phyloP scores from a whole-genome alignment of 306 rosid species.

The Luffa acutangula region DNA sequence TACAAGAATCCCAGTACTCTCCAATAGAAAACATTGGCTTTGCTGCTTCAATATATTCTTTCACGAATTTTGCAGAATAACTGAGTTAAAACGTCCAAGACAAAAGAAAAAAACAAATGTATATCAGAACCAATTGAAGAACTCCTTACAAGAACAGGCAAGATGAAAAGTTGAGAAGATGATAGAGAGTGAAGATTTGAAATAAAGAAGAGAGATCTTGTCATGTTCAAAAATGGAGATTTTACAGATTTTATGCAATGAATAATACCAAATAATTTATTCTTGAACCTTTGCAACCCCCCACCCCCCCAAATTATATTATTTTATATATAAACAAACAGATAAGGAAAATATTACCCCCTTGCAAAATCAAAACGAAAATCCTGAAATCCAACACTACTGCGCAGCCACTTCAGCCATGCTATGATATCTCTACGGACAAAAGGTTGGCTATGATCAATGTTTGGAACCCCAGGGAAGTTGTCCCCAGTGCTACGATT shows the following conservation, averaged over 20 bases:
- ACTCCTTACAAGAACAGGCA: background rate
- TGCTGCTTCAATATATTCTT: constrained; percentile 75
- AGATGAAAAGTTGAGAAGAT: background rate
- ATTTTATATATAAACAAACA: background rate
- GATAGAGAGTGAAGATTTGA: background rate
- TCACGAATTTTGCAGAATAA: constrained; percentile 71
- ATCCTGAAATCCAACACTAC: constrained; percentile 69
- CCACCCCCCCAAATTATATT: no score
- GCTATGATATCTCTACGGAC: constrained; percentile 72
- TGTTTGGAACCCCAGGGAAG: constrained; percentile 79
- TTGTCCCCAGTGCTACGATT: constrained; percentile 58
- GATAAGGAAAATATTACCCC: constrained; percentile 38
- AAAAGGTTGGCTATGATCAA: constrained; percentile 75
- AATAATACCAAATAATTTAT: background rate
- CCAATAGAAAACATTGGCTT: constrained; percentile 78
- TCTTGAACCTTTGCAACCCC: background rate
- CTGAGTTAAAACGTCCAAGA: constrained; percentile 23
- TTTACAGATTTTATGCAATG: background rate
- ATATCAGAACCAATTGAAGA: background rate
- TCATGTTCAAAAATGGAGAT: background rate
- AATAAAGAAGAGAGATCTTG: background rate
- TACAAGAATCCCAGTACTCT: constrained; percentile 90
- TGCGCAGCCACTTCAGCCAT: constrained; percentile 72
- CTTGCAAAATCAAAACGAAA: constrained; percentile 86
- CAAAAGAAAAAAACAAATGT: background rate